Base-by-base conservation (phyloP, 768 basidiomycete species). In the Mycena epipterygia region DNA sequence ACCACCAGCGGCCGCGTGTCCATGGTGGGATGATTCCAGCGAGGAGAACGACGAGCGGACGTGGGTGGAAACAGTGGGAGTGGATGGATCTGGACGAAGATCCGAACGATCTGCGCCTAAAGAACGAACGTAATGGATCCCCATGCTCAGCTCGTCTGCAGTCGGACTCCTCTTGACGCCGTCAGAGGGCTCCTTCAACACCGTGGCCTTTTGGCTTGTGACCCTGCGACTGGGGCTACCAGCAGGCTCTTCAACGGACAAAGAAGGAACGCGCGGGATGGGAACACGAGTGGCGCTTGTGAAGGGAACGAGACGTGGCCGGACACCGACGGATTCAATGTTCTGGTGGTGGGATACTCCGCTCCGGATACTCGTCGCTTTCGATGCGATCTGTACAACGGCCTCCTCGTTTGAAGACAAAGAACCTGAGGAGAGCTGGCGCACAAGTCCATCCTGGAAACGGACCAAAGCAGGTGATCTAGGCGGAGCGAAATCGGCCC, bases 281-380 rank as follows among this genome's bases (percentile, higher is more conserved):
- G 92, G 91, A 29, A 92, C 91, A 23, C 90, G 89, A 23, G 86
- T 85, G 19, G 90, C 89, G 70, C 88, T 88, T 9, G 90, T 92
- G 76, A 94, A 93, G 30, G 90, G 92, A 37, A 93, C 91, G 33
- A 94, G 79, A 35, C 91, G 87, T 37, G 92, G 91, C 17, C 87
- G 86, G 17, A 83, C 76, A 41, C 73, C 76, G 17, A 72, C 73
- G 13, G 76, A 77, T 41, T 76, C 82, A 25, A 79, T 70, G 71
- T 72, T 79, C 68, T 76, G 85, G 76, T 74, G 83, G 74, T 74
- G 81, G 69, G 86, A 86, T 48, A 84, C 39, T 30, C 77, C 80
- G 71, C 79, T 89, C 30, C 85, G 81, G 32, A 89, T 82, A 67
- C 90, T 91, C 44, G 81, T 84, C n/a, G 86, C 88, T 65, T 89